Conservation (phyloP, 2,329 filamentous ascomycete species). For the Ophiosphaerella herpotricha region DNA sequence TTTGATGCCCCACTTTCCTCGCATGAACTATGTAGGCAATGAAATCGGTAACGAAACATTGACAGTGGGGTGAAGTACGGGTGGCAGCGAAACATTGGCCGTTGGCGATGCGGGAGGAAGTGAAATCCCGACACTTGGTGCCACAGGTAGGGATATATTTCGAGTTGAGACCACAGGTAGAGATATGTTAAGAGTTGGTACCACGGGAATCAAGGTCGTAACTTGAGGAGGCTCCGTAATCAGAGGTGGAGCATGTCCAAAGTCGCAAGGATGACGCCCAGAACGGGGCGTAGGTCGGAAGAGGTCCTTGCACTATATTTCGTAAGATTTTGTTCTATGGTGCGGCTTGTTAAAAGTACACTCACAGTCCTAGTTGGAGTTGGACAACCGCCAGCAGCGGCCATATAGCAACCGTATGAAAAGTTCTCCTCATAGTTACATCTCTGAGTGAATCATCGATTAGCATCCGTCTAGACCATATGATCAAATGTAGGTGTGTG, state of each 20-base stretch:
- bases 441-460: constrained; percentile 11
- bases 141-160: constrained; percentile 1
- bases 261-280: constrained; percentile 34
- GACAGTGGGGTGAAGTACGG: neutral
- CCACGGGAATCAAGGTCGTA: neutral
- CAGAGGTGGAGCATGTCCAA: constrained; percentile 15
- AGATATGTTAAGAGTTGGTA: neutral
- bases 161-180: neutral
- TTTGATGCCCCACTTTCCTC: neutral
- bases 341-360: neutral
- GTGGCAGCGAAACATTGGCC: neutral
- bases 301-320: constrained; percentile 25
- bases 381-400: constrained; percentile 32
- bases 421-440: constrained; percentile 39
- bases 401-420: constrained; percentile 35
- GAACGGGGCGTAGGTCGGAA: constrained; percentile 29
- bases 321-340: neutral
- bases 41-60: constrained; percentile 4
- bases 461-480: constrained; percentile 6
- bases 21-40: neutral
- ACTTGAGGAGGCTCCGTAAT: neutral
- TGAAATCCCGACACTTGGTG: constrained; percentile 6
- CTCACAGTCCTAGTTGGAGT: constrained; percentile 32
- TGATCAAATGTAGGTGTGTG: neutral
- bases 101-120: neutral